Evolutionary conservation across 2,329 filamentous ascomycete species (phyloP).

Genomic region (Cordyceps cateniannulata): DNA sequence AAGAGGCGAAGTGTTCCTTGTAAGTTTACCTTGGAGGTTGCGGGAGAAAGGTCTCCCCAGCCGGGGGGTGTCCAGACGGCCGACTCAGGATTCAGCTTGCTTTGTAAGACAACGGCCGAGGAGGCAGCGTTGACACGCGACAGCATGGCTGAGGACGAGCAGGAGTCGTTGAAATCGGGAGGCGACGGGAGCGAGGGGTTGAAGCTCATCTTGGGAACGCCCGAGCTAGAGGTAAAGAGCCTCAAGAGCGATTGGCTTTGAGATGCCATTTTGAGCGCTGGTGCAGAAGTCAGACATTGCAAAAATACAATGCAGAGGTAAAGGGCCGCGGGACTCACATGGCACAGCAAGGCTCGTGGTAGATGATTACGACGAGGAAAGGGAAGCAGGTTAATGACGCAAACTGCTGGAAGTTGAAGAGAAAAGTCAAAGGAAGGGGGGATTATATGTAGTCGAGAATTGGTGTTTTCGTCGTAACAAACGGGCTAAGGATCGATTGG

Average conservation of each 20-base stretch:
- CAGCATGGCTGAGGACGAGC: neutral
- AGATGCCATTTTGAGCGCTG: neutral
- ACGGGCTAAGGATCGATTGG: neutral
- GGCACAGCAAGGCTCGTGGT: neutral
- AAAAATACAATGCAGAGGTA: neutral
- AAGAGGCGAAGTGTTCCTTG: neutral
- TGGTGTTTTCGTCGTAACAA: neutral
- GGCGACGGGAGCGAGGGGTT: neutral
- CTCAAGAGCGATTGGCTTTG: neutral
- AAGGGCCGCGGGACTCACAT: neutral
- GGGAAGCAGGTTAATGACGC: neutral
- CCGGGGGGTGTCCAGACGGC: slow-evolving; percentile 5
- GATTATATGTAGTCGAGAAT: neutral
- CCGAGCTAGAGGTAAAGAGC: neutral
- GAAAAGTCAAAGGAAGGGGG: too few relatives aligned
- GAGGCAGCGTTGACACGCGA: neutral
- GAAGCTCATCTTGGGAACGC: neutral
- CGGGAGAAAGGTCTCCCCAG: neutral
- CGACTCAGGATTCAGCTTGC: slow-evolving; percentile 9
- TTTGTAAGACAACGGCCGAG: neutral
- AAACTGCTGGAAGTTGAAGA: neutral
- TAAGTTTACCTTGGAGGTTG: neutral
- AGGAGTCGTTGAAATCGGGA: neutral
- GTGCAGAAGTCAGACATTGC: neutral
- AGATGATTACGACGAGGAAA: neutral